These are phyloP conservation scores for Anisodus tanguticus DNA, from an alignment of 257 asterid genomes.

Conservation along the genomic window DNA sequence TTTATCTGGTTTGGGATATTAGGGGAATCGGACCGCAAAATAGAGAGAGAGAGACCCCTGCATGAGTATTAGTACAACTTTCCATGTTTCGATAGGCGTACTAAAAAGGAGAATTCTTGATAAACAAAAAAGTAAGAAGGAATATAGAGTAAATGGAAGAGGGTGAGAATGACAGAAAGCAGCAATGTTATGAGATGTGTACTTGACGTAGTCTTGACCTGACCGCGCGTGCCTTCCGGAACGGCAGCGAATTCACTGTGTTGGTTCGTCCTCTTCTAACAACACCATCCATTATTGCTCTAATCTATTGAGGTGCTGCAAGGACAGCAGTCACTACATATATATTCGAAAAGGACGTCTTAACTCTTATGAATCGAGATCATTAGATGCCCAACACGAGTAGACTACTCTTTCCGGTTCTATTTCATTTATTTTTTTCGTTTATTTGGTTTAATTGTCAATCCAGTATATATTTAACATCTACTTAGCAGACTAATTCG, in stretches of 20 bases:
- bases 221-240: conserved; percentile 97
- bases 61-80: not conserved
- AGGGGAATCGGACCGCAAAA: not conserved
- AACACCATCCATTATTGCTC: conserved; percentile 36
- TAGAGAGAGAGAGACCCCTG: not conserved
- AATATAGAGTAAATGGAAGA: not conserved
- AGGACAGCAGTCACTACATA: conserved; percentile 31
- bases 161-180: conserved; percentile 21
- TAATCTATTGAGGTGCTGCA: conserved; percentile 26
- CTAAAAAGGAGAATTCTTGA: not conserved
- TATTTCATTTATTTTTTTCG: not conserved
- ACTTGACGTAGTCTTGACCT: conserved; percentile 49
- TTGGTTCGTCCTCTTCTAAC: conserved; percentile 25
- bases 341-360: conserved; percentile 46
- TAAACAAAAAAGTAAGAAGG: not conserved
- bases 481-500: not conserved
- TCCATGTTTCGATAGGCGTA: not conserved
- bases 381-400: not conserved
- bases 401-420: not conserved
- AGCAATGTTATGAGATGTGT: conserved; percentile 18
- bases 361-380: conserved; percentile 34
- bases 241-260: conserved; percentile 35
- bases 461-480: not conserved
- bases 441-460: not conserved
- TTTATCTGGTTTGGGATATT: not conserved